phyloP scores from a whole-genome alignment of 1,139 yeast species.

The Nakaseomyces delphensis region DNA sequence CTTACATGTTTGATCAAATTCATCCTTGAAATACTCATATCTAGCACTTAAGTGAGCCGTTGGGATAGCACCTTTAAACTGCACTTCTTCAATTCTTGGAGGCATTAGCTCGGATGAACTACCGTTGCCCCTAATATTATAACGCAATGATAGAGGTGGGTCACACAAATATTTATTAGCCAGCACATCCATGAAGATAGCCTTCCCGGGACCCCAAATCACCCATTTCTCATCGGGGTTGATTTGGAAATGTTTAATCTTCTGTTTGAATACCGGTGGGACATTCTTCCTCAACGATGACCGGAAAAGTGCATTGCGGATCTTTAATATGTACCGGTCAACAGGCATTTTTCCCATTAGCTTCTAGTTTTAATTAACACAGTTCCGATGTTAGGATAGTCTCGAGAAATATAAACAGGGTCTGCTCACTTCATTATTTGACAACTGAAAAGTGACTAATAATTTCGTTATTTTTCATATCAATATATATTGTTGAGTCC shows the following conservation, averaged over 20 bases:
- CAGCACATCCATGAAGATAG: constrained; percentile 22
- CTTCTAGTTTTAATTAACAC: not conserved
- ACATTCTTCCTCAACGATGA: constrained; percentile 21
- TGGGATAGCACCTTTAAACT: constrained; percentile 56
- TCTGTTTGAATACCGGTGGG: constrained; percentile 21
- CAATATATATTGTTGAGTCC: too few relatives aligned
- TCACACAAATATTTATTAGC: constrained; percentile 23
- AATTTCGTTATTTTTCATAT: too few relatives aligned
- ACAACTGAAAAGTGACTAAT: too few relatives aligned
- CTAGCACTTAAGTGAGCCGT: constrained; percentile 82
- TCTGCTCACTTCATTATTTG: too few relatives aligned
- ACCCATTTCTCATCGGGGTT: constrained; percentile 28
- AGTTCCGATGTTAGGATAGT: too few relatives aligned
- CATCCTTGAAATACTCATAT: constrained; percentile 77
- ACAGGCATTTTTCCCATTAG: not conserved
- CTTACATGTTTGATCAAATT: constrained; percentile 68
- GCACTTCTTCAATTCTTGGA: constrained; percentile 35
- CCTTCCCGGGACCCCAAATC: constrained; percentile 28
- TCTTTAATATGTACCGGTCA: constrained; percentile 13
- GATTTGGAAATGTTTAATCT: constrained; percentile 28
- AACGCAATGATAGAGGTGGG: constrained; percentile 23
- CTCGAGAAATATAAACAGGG: too few relatives aligned
- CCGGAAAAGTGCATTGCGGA: constrained; percentile 24
- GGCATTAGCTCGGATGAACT: not conserved
- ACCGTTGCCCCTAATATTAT: constrained; percentile 12